A percentile compares a stretch with the other conserved stretches of the same genome.
These are phyloP conservation scores for Daldinia bambusicola DNA, from an alignment of 495 filamentous ascomycete species.

Conservation along the genomic window DNA sequence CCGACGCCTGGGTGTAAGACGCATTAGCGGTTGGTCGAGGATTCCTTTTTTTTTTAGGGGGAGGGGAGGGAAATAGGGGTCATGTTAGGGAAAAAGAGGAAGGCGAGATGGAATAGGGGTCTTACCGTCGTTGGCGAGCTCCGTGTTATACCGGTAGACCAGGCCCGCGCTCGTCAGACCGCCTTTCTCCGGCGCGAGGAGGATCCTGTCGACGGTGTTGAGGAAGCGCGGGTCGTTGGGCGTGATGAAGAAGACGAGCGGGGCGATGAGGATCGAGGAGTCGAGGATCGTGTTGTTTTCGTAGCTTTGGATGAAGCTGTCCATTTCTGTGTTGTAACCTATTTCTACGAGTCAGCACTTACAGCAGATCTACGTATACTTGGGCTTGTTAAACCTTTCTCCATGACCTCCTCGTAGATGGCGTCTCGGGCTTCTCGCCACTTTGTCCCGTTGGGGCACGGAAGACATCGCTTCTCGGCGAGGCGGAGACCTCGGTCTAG, in stretches of 20 bases:
- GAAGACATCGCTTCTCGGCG: slow-evolving; percentile 73
- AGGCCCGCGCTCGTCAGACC: slow-evolving; percentile 75
- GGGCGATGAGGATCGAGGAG: slow-evolving; percentile 75
- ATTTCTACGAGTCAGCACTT: neutral
- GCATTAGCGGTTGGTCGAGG: neutral
- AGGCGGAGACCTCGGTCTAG: slow-evolving; percentile 76
- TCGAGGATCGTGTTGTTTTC: slow-evolving; percentile 73
- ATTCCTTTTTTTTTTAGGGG: too few relatives aligned
- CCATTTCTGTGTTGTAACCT: slow-evolving; percentile 70
- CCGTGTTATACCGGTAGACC: slow-evolving; percentile 76
- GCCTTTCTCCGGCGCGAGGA: slow-evolving; percentile 74
- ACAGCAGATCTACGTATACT: neutral
- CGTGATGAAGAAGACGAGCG: slow-evolving; percentile 78
- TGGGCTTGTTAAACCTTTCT: slow-evolving; percentile 53
- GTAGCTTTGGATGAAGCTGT: slow-evolving; percentile 76
- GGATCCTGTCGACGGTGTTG: slow-evolving; percentile 73
- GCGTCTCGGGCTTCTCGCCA: slow-evolving; percentile 71
- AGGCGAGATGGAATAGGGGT: neutral
- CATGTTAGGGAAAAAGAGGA: neutral
- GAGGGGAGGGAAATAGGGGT: neutral
- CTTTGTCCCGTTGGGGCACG: slow-evolving; percentile 70
- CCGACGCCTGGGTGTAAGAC: slow-evolving; percentile 65
- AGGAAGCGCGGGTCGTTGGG: slow-evolving; percentile 78
- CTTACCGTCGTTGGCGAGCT: slow-evolving; percentile 72
- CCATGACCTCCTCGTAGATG: slow-evolving; percentile 79